A percentile compares a stretch with the other conserved stretches of the same genome.
Conservation (phyloP, 2,329 filamentous ascomycete genomes). For the Aspergillus sp. region DNA sequence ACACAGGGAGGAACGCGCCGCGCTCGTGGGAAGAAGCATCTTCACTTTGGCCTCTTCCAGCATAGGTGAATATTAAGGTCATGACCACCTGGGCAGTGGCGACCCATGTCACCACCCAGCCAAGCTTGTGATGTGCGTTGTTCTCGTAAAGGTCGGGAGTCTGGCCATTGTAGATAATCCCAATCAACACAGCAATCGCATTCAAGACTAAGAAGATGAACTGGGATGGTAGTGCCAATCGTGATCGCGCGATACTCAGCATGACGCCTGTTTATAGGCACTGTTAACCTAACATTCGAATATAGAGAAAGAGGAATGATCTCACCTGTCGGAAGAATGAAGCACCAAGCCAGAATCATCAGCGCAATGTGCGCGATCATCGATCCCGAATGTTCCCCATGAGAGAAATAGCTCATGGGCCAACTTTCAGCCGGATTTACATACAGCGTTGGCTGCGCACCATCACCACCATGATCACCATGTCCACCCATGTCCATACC, state of each 20-base stretch:
- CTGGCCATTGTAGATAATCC: constrained; percentile 64
- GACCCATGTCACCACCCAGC: constrained; percentile 73
- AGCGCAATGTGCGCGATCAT: constrained; percentile 64
- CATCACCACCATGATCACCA: constrained; percentile 5
- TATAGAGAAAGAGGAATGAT: constrained; percentile 7
- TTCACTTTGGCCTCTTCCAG: constrained; percentile 37
- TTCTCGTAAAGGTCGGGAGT: constrained; percentile 81
- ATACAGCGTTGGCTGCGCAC: constrained; percentile 10
- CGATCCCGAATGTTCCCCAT: constrained; percentile 30
- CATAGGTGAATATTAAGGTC: constrained; percentile 55
- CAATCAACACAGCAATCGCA: constrained; percentile 55
- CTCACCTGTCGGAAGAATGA: constrained; percentile 65
- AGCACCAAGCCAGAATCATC: constrained; percentile 64
- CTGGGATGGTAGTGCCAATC: constrained; percentile 62
- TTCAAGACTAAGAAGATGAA: constrained; percentile 59
- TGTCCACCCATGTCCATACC: constrained; percentile 18
- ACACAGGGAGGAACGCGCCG: constrained; percentile 55
- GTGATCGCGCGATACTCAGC: constrained; percentile 73
- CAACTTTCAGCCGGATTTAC: constrained; percentile 15
- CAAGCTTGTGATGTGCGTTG: constrained; percentile 81
- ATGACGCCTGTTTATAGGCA: constrained; percentile 59
- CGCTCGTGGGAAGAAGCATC: constrained; percentile 38
- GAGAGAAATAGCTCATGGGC: constrained; percentile 38
- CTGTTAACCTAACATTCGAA: constrained; percentile 3
- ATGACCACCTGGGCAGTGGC: constrained; percentile 62